These are phyloP conservation scores for Salix purpurea DNA, from an alignment of 345 rosid species.

Conservation along the genomic window DNA sequence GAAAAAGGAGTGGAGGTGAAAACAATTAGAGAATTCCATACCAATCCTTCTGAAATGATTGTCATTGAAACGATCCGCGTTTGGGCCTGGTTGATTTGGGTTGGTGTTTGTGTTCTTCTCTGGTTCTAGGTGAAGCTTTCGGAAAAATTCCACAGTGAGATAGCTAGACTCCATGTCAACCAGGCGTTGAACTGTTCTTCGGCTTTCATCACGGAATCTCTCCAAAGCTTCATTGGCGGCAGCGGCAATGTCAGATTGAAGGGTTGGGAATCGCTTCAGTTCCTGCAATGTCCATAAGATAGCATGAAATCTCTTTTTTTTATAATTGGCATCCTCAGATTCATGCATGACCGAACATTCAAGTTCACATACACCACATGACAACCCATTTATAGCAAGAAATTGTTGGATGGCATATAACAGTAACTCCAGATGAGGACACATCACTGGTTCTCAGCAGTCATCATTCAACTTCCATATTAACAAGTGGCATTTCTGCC, in stretches of 20 bases:
- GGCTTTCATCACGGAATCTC: constrained; percentile 89
- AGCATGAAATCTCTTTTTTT: not conserved
- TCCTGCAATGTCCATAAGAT: constrained; percentile 47
- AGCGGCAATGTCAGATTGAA: constrained; percentile 79
- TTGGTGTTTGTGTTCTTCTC: constrained; percentile 57
- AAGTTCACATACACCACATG: too few relatives aligned
- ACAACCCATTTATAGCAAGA: too few relatives aligned
- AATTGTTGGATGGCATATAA: too few relatives aligned
- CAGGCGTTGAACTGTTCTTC: constrained; percentile 75
- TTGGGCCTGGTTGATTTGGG: constrained; percentile 36
- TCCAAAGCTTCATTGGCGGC: constrained; percentile 92
- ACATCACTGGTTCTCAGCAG: too few relatives aligned
- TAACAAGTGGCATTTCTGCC: too few relatives aligned
- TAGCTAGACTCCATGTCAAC: constrained; percentile 99
- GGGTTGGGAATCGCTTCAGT: constrained; percentile 89
- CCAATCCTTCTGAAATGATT: constrained; percentile 86
- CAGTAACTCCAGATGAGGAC: too few relatives aligned
- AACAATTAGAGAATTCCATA: constrained; percentile 17
- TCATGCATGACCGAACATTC: not conserved
- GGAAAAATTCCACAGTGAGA: constrained; percentile 90
- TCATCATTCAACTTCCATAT: too few relatives aligned
- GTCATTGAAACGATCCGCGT: constrained; percentile 64
- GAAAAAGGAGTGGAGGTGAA: not conserved
- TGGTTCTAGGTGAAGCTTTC: constrained; percentile 83
- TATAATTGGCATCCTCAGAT: not conserved